phyloP scores from a whole-genome alignment of 495 filamentous ascomycete genomes.

The Penicilliopsis zonata region DNA sequence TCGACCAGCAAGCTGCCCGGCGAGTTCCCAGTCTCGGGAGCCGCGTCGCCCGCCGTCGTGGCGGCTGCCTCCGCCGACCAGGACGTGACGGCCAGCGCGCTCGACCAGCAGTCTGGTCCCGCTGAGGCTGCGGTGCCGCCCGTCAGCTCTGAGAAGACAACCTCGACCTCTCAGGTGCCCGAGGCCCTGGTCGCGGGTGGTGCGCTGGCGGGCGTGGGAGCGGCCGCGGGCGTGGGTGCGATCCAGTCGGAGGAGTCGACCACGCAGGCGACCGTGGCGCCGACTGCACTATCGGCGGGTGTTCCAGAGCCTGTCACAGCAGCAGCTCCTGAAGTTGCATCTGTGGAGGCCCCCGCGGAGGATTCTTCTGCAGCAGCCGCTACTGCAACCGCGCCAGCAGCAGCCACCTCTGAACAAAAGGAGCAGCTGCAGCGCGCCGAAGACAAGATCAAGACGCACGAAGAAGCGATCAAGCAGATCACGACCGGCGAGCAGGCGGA shows the following conservation, averaged over 20 bases:
- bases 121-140: too few relatives aligned
- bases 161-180: too few relatives aligned
- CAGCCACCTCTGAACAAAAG: conserved; percentile 1
- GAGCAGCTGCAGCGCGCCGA: not conserved
- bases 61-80: conserved; percentile 10
- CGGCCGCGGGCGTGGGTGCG: too few relatives aligned
- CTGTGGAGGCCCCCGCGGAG: conserved; percentile 3
- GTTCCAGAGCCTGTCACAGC: too few relatives aligned
- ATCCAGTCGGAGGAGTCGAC: too few relatives aligned
- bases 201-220: too few relatives aligned
- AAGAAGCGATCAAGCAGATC: not conserved
- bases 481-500: not conserved
- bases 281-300: too few relatives aligned
- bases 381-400: conserved; percentile 1
- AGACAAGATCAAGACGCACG: not conserved
- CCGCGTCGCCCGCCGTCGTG: conserved; percentile 10
- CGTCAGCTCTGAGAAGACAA: too few relatives aligned
- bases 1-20: not conserved
- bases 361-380: not conserved
- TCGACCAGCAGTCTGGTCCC: too few relatives aligned
- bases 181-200: too few relatives aligned
- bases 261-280: too few relatives aligned
- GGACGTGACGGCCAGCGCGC: conserved; percentile 5
- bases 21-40: conserved; percentile 1
- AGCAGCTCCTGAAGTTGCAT: conserved; percentile 9